A percentile compares a stretch with the other conserved stretches of the same genome.
Conservation (phyloP, 2,329 filamentous ascomycete genomes). For the Akanthomyces uredinophilus region DNA sequence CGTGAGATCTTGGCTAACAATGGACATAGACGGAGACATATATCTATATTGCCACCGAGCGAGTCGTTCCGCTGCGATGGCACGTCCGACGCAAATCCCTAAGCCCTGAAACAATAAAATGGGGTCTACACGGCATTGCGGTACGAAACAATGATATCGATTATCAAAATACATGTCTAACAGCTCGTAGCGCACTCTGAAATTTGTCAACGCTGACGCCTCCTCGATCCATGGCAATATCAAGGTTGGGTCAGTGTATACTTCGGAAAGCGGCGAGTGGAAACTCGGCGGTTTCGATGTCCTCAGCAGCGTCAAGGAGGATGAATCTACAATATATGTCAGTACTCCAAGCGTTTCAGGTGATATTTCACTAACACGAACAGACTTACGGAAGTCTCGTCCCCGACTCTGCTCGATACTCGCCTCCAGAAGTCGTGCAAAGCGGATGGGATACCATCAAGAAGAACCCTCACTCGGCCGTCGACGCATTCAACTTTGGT, state of each 20-base stretch:
- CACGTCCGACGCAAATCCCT: constrained; percentile 83
- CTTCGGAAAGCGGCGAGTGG: constrained; percentile 96
- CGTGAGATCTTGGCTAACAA: neutral
- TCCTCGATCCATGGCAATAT: constrained; percentile 86
- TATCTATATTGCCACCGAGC: constrained; percentile 94
- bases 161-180: neutral
- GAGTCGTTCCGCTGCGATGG: constrained; percentile 82
- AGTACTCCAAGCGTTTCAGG: constrained; percentile 8
- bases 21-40: constrained; percentile 72
- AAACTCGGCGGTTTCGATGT: constrained; percentile 92
- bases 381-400: constrained; percentile 82
- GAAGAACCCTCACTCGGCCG: constrained; percentile 70
- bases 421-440: constrained; percentile 79
- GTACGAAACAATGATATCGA: constrained; percentile 40
- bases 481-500: constrained; percentile 85
- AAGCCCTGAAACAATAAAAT: constrained; percentile 90
- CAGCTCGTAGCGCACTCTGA: constrained; percentile 68
- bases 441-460: constrained; percentile 91
- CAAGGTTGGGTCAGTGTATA: constrained; percentile 81
- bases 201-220: constrained; percentile 94
- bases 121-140: constrained; percentile 84
- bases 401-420: constrained; percentile 78
- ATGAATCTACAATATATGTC: constrained; percentile 87
- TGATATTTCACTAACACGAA: neutral
- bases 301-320: constrained; percentile 90